These are phyloP conservation scores for Penicillium sp. DNA, from an alignment of 2,329 filamentous ascomycete species.

Conservation along the genomic window DNA sequence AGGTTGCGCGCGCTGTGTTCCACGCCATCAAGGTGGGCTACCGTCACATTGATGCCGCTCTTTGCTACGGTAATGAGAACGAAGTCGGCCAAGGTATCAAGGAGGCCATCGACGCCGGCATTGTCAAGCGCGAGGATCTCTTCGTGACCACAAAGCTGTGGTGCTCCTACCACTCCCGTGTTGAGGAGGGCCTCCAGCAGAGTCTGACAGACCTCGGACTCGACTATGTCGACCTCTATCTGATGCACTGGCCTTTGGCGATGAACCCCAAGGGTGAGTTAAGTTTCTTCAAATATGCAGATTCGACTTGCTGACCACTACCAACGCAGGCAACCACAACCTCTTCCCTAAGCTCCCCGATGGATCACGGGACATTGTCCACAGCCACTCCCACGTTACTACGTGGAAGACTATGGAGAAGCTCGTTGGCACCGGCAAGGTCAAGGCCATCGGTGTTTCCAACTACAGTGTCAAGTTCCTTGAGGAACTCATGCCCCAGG, in stretches of 20 bases:
- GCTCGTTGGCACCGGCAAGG: slow-evolving; percentile 54
- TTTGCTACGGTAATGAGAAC: slow-evolving; percentile 60
- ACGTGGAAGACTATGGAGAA: slow-evolving; percentile 72
- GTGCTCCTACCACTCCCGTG: slow-evolving; percentile 72
- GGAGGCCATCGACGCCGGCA: slow-evolving; percentile 66
- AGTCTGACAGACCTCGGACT: slow-evolving; percentile 70
- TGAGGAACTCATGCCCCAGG: slow-evolving; percentile 55
- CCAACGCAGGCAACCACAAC: slow-evolving; percentile 32
- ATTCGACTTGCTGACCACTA: background rate
- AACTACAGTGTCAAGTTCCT: slow-evolving; percentile 58
- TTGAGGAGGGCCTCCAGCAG: slow-evolving; percentile 67
- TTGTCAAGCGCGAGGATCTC: slow-evolving; percentile 71
- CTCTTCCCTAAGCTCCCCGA: slow-evolving; percentile 70
- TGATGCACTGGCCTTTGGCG: slow-evolving; percentile 78
- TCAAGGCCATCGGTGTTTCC: slow-evolving; percentile 57
- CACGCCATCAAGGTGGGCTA: slow-evolving; percentile 52
- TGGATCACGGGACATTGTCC: slow-evolving; percentile 70
- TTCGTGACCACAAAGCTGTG: slow-evolving; percentile 86
- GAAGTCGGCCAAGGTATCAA: slow-evolving; percentile 77
- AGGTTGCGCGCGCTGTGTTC: slow-evolving; percentile 58
- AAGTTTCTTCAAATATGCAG: background rate
- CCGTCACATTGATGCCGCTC: slow-evolving; percentile 41
- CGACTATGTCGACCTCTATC: slow-evolving; percentile 76
- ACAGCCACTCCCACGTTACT: slow-evolving; percentile 66
- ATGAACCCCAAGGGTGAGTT: slow-evolving; percentile 69